Conservation (phyloP, 331 rosid species). For the Phaseolus coccineus region DNA sequence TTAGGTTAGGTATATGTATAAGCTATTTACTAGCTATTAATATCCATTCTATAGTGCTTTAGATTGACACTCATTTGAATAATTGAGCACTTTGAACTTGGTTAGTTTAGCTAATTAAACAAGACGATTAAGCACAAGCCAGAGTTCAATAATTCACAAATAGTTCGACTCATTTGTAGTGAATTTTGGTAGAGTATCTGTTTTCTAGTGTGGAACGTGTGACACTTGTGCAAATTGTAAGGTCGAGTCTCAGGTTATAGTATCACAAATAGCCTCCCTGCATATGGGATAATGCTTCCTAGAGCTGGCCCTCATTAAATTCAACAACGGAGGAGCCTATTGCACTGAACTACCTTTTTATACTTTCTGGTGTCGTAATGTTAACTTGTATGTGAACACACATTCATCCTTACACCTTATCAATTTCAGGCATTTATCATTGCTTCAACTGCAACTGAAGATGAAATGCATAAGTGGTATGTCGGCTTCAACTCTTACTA, state of each 20-base stretch:
- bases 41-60: not conserved
- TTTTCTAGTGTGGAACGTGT: conserved; percentile 2
- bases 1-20: not conserved
- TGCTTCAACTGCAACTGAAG: conserved; percentile 93
- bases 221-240: not conserved
- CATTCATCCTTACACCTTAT: conserved; percentile 34
- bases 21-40: not conserved
- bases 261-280: conserved; percentile 2
- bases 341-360: conserved; percentile 8
- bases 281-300: not conserved
- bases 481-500: conserved; percentile 30
- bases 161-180: not conserved
- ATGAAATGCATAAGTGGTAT: conserved; percentile 91
- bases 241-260: conserved; percentile 6
- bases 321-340: not conserved
- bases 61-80: not conserved
- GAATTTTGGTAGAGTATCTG: conserved; percentile 1
- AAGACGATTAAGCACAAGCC: not conserved
- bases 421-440: conserved; percentile 91
- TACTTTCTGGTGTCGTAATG: conserved; percentile 8
- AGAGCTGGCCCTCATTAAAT: not conserved
- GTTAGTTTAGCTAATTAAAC: not conserved
- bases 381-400: conserved; percentile 13
- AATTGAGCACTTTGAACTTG: not conserved
- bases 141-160: not conserved